A percentile compares a stretch with the other conserved stretches of the same genome.
These are phyloP conservation scores for Butyriboletus loyo DNA, from an alignment of 768 basidiomycete genomes.

Conservation along the genomic window DNA sequence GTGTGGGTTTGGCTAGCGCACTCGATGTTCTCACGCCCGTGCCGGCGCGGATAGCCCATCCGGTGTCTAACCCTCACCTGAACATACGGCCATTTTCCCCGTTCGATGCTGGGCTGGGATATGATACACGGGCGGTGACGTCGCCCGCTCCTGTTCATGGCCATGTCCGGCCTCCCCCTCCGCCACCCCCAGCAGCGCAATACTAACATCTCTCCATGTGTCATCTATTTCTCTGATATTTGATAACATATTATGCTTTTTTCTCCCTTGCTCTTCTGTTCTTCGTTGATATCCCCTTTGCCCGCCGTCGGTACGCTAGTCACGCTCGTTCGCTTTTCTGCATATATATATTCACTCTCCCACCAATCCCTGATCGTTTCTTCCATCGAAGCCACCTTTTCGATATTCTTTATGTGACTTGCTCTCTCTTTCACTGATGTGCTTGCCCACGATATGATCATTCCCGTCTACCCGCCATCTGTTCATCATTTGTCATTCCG, in stretches of 20 bases:
- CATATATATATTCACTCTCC: background rate
- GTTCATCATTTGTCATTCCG: background rate
- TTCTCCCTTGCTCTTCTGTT: background rate
- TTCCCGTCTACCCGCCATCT: background rate
- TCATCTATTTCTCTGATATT: conserved; percentile 10
- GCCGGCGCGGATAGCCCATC: conserved; percentile 12
- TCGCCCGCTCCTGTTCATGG: conserved; percentile 6
- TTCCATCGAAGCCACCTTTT: background rate
- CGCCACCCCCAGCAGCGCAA: conserved; percentile 8
- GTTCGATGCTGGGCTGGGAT: conserved; percentile 35
- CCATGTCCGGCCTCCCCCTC: conserved; percentile 5
- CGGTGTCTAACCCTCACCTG: conserved; percentile 17
- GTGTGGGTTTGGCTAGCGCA: conserved; percentile 28
- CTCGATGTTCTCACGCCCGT: conserved; percentile 32
- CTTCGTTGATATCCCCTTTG: conserved; percentile 4
- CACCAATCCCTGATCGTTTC: background rate
- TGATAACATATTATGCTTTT: conserved; percentile 16
- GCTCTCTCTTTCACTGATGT: too few species aligned
- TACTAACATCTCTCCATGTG: conserved; percentile 5
- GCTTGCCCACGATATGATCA: background rate
- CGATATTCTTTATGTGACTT: background rate
- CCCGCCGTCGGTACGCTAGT: background rate
- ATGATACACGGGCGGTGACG: conserved; percentile 8
- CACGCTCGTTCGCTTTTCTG: background rate
- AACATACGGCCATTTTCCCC: conserved; percentile 49